Percentiles rank a stretch among this genome's conserved stretches.
These are phyloP conservation scores for Albophoma yamanashiensis DNA, from an alignment of 2,329 filamentous ascomycete genomes.

Conservation along the genomic window DNA sequence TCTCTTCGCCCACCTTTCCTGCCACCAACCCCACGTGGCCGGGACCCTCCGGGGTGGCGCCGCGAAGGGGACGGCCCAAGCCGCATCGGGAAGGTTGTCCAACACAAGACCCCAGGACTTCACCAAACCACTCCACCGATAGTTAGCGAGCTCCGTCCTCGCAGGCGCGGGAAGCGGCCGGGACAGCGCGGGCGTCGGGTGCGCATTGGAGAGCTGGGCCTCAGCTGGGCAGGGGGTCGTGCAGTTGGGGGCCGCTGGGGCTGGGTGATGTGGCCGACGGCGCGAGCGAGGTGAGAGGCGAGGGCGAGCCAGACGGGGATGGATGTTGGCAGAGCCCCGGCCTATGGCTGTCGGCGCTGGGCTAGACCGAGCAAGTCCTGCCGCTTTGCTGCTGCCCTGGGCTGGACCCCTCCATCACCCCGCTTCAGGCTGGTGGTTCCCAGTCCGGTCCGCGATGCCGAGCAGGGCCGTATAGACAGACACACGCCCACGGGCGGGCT, in stretches of 20 bases:
- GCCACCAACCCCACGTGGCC: background rate
- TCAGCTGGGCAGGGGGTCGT: background rate
- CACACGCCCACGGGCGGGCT: background rate
- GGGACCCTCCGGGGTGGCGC: background rate
- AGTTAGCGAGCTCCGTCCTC: background rate
- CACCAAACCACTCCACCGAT: background rate
- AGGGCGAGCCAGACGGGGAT: background rate
- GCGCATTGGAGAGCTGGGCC: background rate
- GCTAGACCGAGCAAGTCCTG: background rate
- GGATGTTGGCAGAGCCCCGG: no score
- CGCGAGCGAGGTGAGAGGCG: background rate
- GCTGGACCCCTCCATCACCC: background rate
- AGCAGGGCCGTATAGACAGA: background rate
- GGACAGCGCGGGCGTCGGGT: background rate
- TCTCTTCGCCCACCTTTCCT: background rate
- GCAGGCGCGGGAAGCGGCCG: background rate
- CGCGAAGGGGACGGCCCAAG: background rate
- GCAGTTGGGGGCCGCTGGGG: background rate
- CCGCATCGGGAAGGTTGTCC: background rate
- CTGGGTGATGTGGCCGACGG: background rate
- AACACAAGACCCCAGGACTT: background rate
- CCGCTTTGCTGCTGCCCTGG: background rate
- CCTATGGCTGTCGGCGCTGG: background rate
- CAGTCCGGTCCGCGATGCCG: background rate
- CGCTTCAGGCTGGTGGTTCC: background rate